Evolutionary conservation across 2,329 filamentous ascomycete species (phyloP), one percentile per base, ranked within the genome.

Genomic region (Chrysosporium queenslandicum): DNA sequence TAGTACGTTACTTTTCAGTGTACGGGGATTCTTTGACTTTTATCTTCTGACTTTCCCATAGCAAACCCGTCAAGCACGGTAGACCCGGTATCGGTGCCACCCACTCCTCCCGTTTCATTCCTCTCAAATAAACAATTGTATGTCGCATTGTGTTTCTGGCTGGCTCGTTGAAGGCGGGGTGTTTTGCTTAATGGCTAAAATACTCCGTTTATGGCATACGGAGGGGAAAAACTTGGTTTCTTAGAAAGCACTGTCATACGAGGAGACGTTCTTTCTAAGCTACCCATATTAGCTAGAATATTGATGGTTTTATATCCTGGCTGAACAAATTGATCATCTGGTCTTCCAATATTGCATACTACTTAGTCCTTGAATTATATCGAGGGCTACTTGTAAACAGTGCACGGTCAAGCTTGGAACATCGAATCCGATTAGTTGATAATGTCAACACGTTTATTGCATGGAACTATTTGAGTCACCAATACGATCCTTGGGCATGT

Each of bases 51-150:
- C 43, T 41, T 36, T 52, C 18, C 37, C 56, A 71, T 68, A 94
- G 89, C 87, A 90, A 90, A 80, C 92, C 92, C 71, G 92, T 98
- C 85, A 98, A 97, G 87, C 92, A 98, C 86, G 92, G 92, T 84
- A 82, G 92, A 77, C 92, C 92, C 71, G 92, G 92, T 97, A 98
- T 98, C 72, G 92, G 92, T 94, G 92, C 92, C 71, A 98, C 92
- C 68, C 90, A 98, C 87, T 97, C 91, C 80, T 98, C 92, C 77
- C 89, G 92, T 85, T 98, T 98, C 86, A 98, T 98, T 82, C 92
- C 92, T 76, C 86, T 98, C 76, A 98, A 98, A 83, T 97, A 96
- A 83, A 77, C 42, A 39, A 16, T 37, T 50, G 36, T 47, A 50
- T 52, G 52, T 54, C 46, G 30, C 49, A 37, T 56, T 56, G 30